Evolutionary conservation across 1,284 basidiomycete genomes (phyloP).

Genomic region (Ceratobasidium sp.): DNA sequence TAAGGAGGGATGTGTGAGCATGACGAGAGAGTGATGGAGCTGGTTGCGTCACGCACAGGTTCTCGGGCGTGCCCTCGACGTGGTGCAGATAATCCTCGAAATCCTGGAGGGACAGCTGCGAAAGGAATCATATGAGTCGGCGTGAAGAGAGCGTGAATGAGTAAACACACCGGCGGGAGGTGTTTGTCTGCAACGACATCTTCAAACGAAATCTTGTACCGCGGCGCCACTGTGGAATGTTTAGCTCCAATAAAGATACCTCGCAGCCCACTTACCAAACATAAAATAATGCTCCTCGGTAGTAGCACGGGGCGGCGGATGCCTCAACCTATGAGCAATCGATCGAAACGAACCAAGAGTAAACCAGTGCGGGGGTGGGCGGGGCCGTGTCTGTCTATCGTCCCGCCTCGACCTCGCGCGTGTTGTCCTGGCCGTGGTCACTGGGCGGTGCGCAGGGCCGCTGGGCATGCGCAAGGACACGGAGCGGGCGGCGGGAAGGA

Average conservation of each 20-base stretch:
- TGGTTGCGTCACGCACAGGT: slow-evolving; percentile 40
- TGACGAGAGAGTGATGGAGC: not conserved
- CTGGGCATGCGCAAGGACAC: slow-evolving; percentile 14
- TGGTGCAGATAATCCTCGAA: slow-evolving; percentile 45
- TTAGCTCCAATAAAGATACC: not conserved
- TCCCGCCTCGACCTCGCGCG: not conserved
- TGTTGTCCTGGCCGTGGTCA: not conserved
- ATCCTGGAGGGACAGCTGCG: slow-evolving; percentile 32
- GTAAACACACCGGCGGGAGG: slow-evolving; percentile 28
- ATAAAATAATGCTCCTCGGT: slow-evolving; percentile 23
- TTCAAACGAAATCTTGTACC: slow-evolving; percentile 26
- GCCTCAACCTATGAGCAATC: not conserved
- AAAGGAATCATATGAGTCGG: not conserved
- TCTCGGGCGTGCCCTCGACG: slow-evolving; percentile 44
- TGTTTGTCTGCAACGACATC: slow-evolving; percentile 39
- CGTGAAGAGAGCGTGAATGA: not conserved
- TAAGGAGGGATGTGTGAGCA: not conserved
- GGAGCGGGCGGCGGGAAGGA: slow-evolving; percentile 1
- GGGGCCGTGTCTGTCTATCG: not conserved
- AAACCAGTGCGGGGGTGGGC: slow-evolving; percentile 40
- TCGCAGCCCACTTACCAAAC: slow-evolving; percentile 13
- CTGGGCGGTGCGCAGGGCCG: not conserved
- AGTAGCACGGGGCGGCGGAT: slow-evolving; percentile 28
- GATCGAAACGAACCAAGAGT: slow-evolving; percentile 32
- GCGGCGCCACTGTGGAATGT: slow-evolving; percentile 19